phyloP scores from a whole-genome alignment of 192 early-diverging fungal species.

The Kappamyces sp. region DNA sequence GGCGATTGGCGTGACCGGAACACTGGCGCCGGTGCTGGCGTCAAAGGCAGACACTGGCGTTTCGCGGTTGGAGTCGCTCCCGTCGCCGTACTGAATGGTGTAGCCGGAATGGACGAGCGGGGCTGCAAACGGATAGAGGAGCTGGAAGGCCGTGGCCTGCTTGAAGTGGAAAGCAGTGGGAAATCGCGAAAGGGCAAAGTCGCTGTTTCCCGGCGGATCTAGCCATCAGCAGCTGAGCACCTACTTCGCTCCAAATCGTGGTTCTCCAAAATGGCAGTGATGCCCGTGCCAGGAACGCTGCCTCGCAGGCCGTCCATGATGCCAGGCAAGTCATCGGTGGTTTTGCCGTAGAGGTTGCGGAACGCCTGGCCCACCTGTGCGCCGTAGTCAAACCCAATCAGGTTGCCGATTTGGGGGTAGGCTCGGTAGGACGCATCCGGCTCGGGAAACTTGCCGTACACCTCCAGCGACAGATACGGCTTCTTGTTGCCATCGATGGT shows the following conservation, averaged over 20 bases:
- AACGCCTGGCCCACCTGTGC: conserved; percentile 12
- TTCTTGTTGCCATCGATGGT: conserved; percentile 7
- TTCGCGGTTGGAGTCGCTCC: conserved; percentile 1
- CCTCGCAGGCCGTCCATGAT: neutral
- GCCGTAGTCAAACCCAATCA: conserved; percentile 12
- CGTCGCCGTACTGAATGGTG: conserved; percentile 1
- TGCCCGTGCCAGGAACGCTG: neutral
- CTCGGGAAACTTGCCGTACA: neutral
- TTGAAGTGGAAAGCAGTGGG: conserved; percentile 10
- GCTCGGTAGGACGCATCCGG: neutral
- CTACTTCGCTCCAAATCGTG: conserved; percentile 8
- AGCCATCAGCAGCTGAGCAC: too few relatives aligned
- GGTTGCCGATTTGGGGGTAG: conserved; percentile 2
- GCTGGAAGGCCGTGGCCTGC: conserved; percentile 11
- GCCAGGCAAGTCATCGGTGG: conserved; percentile 1
- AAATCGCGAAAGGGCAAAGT: conserved; percentile 1
- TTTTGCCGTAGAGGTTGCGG: conserved; percentile 1
- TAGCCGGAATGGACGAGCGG: conserved; percentile 16
- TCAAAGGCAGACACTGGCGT: neutral
- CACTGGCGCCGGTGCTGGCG: neutral
- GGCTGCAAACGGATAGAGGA: conserved; percentile 13
- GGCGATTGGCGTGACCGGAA: conserved; percentile 1
- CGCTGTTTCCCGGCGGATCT: neutral
- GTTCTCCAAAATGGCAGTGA: conserved; percentile 3
- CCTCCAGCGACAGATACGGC: conserved; percentile 11